Evolutionary conservation across 768 basidiomycete genomes (phyloP), one percentile per base, ranked within the genome.

Genomic region (Collybia mongolica): DNA sequence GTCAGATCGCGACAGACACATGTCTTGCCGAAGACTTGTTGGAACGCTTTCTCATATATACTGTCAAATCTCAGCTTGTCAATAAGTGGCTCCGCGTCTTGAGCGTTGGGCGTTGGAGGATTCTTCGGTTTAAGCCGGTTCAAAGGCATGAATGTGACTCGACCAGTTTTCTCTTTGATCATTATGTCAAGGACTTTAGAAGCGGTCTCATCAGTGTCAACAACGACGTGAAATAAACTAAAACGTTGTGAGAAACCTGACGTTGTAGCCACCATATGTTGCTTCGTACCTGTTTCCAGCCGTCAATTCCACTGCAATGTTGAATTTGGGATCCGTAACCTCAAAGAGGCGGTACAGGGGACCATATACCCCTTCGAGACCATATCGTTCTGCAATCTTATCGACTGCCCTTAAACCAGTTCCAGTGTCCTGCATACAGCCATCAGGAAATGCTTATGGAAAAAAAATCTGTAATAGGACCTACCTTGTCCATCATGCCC

Each of bases 81-180:
- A 24, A 99, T 77, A 41, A 93, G 81, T 0, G 90, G 90, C 47
- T 90, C 84, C 0, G 87, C 86, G 53, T 91, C 88, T 52, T 84
- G 80, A 0, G 84, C 87, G 71, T 88, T 76, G 7, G 86, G 86
- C 17, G 82, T 72, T 0, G 80, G 74, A 1, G 76, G 73, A 32
- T 76, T 76, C 55, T 89, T 91, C 46, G 89, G 88, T 59, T 88
- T 86, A 51, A 99, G 83, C 12, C 97, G 88, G 67, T 98, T 98
- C 36, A 99, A 80, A 17, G 97, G 97, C 88, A 99, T 95, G 72
- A 98, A 98, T 0, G 97, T 99, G 6, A 99, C 90, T 44, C 97
- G 86, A 2, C 96, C 97, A 9, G 84, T 89, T 65, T 90, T 92
- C 65, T 98, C 94, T 61, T 85, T 85, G 59, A 94, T 73, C 96